These are phyloP conservation scores for Coemansia guatemalensis DNA, from an alignment of 192 early-diverging fungal genomes.

Conservation along the genomic window DNA sequence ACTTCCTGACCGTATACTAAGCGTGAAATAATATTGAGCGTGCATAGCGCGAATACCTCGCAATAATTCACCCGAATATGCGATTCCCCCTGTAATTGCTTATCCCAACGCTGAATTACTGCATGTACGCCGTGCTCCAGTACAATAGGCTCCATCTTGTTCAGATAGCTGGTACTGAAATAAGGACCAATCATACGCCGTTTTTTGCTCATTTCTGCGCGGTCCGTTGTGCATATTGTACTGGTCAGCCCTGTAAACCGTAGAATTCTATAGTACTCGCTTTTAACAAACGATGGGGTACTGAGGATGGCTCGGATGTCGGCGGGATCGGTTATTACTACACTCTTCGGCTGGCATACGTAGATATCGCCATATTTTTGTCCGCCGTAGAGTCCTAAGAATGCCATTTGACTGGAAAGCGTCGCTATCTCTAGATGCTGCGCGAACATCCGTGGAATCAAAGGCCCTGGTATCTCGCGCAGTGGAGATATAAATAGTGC, in stretches of 20 bases:
- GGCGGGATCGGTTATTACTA: slow-evolving; percentile 21
- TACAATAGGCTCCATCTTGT: slow-evolving; percentile 30
- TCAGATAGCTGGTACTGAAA: slow-evolving; percentile 17
- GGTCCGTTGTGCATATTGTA: slow-evolving; percentile 9
- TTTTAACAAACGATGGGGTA: slow-evolving; percentile 14
- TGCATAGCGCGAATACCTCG: slow-evolving; percentile 17
- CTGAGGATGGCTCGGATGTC: slow-evolving; percentile 30
- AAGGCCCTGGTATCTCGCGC: slow-evolving; percentile 16
- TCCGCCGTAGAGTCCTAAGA: neutral
- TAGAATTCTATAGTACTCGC: slow-evolving; percentile 25
- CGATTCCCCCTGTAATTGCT: neutral
- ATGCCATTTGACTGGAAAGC: slow-evolving; percentile 8
- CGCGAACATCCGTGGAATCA: slow-evolving; percentile 1
- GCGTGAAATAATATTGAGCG: slow-evolving; percentile 24
- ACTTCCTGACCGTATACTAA: slow-evolving; percentile 35
- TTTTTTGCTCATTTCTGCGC: slow-evolving; percentile 6
- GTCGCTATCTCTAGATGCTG: slow-evolving; percentile 7
- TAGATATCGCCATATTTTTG: slow-evolving; percentile 19
- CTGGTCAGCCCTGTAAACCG: slow-evolving; percentile 18
- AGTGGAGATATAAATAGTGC: slow-evolving; percentile 11
- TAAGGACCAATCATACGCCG: slow-evolving; percentile 26
- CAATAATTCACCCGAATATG: slow-evolving; percentile 17
- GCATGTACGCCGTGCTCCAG: slow-evolving; percentile 13
- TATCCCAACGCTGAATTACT: slow-evolving; percentile 13
- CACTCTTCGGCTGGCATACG: slow-evolving; percentile 20